Percentiles rank a stretch among this genome's conserved stretches.
These are phyloP conservation scores for Melanomma pulvis-pyrius DNA, from an alignment of 495 filamentous ascomycete genomes.

Conservation along the genomic window DNA sequence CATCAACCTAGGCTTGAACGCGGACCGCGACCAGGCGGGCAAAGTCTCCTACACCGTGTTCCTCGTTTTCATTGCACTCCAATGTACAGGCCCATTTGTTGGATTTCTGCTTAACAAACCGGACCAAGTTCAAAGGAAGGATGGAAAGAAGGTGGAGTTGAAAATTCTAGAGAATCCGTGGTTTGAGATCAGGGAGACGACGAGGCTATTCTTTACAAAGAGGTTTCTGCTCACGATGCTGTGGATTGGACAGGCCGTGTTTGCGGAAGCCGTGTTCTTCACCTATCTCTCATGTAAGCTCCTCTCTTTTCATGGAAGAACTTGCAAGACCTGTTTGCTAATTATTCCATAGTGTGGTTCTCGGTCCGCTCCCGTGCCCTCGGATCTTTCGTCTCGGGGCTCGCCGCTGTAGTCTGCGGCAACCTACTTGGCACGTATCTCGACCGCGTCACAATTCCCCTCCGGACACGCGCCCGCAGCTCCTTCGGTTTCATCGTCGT, in stretches of 20 bases:
- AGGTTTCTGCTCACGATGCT: conserved; percentile 62
- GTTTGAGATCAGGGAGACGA: conserved; percentile 56
- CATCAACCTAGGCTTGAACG: conserved; percentile 65
- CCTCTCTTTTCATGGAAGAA: not conserved
- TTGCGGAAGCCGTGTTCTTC: conserved; percentile 64
- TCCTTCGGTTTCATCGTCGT: conserved; percentile 52
- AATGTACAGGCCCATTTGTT: conserved; percentile 59
- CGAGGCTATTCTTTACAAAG: conserved; percentile 54
- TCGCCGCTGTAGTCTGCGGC: conserved; percentile 60
- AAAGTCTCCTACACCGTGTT: conserved; percentile 65
- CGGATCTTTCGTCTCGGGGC: conserved; percentile 62
- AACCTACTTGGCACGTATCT: conserved; percentile 61
- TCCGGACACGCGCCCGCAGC: conserved; percentile 51
- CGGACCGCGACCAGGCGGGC: conserved; percentile 54
- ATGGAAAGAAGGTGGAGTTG: conserved; percentile 58
- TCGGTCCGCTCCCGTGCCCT: conserved; percentile 64
- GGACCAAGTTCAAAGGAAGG: conserved; percentile 57
- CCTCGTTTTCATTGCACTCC: conserved; percentile 63
- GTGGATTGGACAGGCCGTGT: conserved; percentile 64
- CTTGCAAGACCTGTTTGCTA: not conserved
- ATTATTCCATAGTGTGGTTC: conserved; percentile 54
- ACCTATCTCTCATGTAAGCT: conserved; percentile 54
- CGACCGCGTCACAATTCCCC: conserved; percentile 52
- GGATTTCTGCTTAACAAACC: conserved; percentile 59
- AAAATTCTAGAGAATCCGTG: conserved; percentile 52